These are phyloP conservation scores for Forsythia suspensa DNA, from an alignment of 257 asterid species.

Conservation along the genomic window DNA sequence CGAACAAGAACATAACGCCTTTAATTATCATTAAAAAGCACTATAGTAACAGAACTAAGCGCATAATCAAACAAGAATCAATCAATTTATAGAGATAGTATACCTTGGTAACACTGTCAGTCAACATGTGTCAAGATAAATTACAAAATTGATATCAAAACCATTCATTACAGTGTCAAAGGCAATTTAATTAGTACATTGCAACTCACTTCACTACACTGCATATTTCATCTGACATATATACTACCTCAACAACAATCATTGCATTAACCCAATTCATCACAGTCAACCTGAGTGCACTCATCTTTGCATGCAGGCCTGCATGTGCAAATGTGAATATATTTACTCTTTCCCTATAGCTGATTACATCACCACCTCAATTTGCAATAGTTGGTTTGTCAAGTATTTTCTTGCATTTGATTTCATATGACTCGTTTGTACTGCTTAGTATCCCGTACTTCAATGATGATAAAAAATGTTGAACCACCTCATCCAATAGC, in stretches of 20 bases:
- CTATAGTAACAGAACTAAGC: background rate
- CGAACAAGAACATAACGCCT: conserved; percentile 1
- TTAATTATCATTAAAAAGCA: conserved; percentile 1
- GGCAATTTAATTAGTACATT: conserved; percentile 8
- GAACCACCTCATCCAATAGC: background rate
- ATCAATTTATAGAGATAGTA: conserved; percentile 7
- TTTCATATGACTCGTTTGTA: background rate
- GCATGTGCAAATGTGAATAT: background rate
- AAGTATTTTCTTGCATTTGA: background rate
- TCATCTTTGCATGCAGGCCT: background rate
- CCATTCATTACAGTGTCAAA: conserved; percentile 6
- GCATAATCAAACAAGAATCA: conserved; percentile 11
- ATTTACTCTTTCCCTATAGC: too few species aligned
- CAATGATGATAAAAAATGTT: conserved; percentile 14
- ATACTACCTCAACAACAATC: conserved; percentile 6
- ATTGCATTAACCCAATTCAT: background rate
- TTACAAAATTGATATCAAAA: background rate
- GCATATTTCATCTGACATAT: background rate
- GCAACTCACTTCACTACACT: conserved; percentile 6
- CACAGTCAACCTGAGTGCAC: background rate
- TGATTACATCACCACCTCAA: background rate
- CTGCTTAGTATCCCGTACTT: conserved; percentile 1
- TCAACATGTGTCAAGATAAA: background rate
- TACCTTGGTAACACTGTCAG: background rate
- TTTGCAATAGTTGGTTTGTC: background rate